Base-by-base conservation (phyloP, 257 asterid genomes). In the Solanum neorickii region DNA sequence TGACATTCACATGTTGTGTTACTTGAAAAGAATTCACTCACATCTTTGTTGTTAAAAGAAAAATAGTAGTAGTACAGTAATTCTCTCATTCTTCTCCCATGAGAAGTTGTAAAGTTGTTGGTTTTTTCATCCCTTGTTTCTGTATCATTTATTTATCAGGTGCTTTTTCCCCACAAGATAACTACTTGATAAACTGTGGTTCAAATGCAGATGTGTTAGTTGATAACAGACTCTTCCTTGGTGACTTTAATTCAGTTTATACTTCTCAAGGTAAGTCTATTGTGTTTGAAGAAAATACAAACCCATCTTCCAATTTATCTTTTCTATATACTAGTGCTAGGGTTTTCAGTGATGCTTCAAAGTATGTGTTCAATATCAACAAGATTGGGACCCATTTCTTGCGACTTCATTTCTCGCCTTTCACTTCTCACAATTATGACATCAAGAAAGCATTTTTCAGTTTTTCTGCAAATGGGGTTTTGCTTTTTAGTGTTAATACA, bases 371-470 rank as follows among this genome's bases (percentile, higher is more conserved):
- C 29, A 72, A 31, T 0, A 91, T 96, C 90, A 92, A 89, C 90
- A 91, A 87, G 60, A 2, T 83, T 18, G 98, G 98, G 83, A 93
- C 93, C 87, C 98, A 96, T 86, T 91, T 94, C 31, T 86, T 94
- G 41, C 98, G 98, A 52, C 86, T 96, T 76, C 98, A 96, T 89
- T 94, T 94, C 91, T 89, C 91, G 25, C 94, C 98, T 12, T 96
- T 96, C 35, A 87, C 23, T 86, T 88, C 95, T 29, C 83, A 6
- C 27, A 86, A 86, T 77, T 93, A 89, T 78, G 91, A 92, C 86
- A 94, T 94, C 78, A 88, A 21, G 62, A 74, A 83, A 69, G 94
- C 91, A 3, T 84, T 70, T 33, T 94, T 94, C 88, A 74, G 90
- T 83, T 97, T 96, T 86, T 86, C 82, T 15, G 98, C 94, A 25